Evolutionary conservation across 139 green algal genomes (phyloP), one percentile per base, ranked within the genome.

Genomic region (Auxenochlorella protothecoides): DNA sequence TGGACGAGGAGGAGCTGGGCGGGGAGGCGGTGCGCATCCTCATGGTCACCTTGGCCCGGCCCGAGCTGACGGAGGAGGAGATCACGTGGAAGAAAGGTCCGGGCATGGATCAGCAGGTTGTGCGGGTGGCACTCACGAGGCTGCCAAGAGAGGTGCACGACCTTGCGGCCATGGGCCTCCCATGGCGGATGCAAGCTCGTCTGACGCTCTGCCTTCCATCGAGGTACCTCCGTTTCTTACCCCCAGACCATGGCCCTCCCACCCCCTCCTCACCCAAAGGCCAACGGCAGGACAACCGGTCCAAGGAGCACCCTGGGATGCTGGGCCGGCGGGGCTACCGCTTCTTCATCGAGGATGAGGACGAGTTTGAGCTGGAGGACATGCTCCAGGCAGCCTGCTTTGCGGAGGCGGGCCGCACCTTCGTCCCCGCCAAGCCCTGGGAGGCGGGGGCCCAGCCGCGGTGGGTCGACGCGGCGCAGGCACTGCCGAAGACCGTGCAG

Each of bases 271-370:
- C 63, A 15, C 5, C 7, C 68, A n/a, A 73, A 79, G 79, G 81
- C 55, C 67, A 78, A 53, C 70, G 81, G 3, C 73, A 84, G 61
- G 80, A 89, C 80, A 86, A 91, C 64, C 70, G 66, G 16, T 59
- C 70, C 4, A 65, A 73, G 27, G 66, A 75, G 59, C 68, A 80
- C 4, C 66, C 68, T 16, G 75, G 74, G 9, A 70, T 73, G 15
- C 54, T 74, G 63, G 10, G 68, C 7, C 4, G 74, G 10, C 82
- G 79, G 44, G 87, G 88, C 27, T 82, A 67, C 9, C 69, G 87
- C 16, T 89, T 90, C 65, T 93, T 93, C 70, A 67, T 71, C 4
- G 88, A 93, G n/a, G 86, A 93, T 60, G 81, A 91, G 55, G 88
- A 93, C 65, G 55, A 81, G 10, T 91, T 80, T 68, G 71, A 59